A percentile compares a stretch with the other conserved stretches of the same genome.
Conservation (phyloP, 352 stramenopile species). For the Globisporangium emineosum region DNA sequence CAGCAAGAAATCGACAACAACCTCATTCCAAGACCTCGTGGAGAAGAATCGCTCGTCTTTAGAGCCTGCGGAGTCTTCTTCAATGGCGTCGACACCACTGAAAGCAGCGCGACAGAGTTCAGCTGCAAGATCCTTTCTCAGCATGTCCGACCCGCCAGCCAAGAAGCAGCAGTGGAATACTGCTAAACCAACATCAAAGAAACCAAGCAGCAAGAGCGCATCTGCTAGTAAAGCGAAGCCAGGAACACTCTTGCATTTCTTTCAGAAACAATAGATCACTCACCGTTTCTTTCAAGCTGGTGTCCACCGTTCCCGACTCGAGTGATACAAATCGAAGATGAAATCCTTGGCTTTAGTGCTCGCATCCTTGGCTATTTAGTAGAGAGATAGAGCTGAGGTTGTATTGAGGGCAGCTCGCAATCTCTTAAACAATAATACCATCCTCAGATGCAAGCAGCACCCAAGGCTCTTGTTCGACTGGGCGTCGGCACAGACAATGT, state of each 20-base stretch:
- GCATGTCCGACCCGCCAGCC: conserved; percentile 1
- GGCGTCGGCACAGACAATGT: too few relatives aligned
- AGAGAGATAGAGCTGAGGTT: too few relatives aligned
- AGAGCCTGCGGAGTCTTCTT: neutral
- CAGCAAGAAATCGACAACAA: conserved; percentile 10
- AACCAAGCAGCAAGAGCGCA: conserved; percentile 2
- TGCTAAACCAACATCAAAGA: conserved; percentile 15
- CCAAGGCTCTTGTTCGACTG: too few relatives aligned
- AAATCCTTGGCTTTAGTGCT: too few relatives aligned
- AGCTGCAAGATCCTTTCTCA: neutral
- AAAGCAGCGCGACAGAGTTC: conserved; percentile 14
- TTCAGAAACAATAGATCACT: conserved; percentile 24
- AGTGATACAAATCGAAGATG: too few relatives aligned
- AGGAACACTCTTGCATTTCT: conserved; percentile 48
- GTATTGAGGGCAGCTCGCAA: too few relatives aligned
- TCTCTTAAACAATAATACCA: too few relatives aligned
- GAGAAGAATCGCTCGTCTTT: conserved; percentile 24
- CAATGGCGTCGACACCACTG: conserved; percentile 7
- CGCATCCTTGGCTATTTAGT: too few relatives aligned
- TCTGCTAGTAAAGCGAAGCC: conserved; percentile 5
- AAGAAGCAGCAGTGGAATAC: neutral
- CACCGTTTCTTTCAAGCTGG: neutral
- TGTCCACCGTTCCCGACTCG: too few relatives aligned
- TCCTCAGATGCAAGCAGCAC: too few relatives aligned
- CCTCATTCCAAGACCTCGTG: conserved; percentile 39